Conservation (phyloP, 306 rosid genomes). For the Trichosanthes cucumerina region DNA sequence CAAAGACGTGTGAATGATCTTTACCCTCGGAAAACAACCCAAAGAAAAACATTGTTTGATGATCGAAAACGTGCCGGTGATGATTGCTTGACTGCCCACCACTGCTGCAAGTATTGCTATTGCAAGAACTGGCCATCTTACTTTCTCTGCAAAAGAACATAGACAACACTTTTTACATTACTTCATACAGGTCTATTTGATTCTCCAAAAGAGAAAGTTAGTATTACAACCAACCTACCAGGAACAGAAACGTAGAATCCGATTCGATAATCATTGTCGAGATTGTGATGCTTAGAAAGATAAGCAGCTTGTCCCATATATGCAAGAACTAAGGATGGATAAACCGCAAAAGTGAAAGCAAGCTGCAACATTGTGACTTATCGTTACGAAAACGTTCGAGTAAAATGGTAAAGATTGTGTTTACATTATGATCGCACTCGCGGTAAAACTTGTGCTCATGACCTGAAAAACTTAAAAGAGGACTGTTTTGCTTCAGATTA, state of each 20-base stretch:
- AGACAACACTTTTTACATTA: background rate
- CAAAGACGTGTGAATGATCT: conserved; percentile 73
- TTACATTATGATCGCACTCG: background rate
- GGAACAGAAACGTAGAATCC: conserved; percentile 98
- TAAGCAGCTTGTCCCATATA: conserved; percentile 99
- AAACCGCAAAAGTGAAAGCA: conserved; percentile 88
- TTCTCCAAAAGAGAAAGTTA: background rate
- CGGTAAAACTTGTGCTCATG: background rate
- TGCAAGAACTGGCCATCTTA: conserved; percentile 91
- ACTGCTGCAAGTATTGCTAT: conserved; percentile 97
- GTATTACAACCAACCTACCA: conserved; percentile 35
- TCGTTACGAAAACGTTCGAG: conserved; percentile 15
- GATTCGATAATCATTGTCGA: conserved; percentile 51
- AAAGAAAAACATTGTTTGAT: conserved; percentile 86
- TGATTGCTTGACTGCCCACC: conserved; percentile 96
- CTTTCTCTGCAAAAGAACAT: conserved; percentile 33
- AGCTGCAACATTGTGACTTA: conserved; percentile 47
- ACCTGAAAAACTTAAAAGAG: background rate
- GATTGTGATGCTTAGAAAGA: conserved; percentile 69
- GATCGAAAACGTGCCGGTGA: conserved; percentile 91
- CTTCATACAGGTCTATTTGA: background rate
- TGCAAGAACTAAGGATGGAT: conserved; percentile 84
- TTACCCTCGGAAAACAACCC: conserved; percentile 88
- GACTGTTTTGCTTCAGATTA: background rate
- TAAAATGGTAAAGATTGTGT: background rate